These are phyloP conservation scores for Dioszegia aurantiaca DNA, from an alignment of 768 basidiomycete genomes.

Conservation along the genomic window DNA sequence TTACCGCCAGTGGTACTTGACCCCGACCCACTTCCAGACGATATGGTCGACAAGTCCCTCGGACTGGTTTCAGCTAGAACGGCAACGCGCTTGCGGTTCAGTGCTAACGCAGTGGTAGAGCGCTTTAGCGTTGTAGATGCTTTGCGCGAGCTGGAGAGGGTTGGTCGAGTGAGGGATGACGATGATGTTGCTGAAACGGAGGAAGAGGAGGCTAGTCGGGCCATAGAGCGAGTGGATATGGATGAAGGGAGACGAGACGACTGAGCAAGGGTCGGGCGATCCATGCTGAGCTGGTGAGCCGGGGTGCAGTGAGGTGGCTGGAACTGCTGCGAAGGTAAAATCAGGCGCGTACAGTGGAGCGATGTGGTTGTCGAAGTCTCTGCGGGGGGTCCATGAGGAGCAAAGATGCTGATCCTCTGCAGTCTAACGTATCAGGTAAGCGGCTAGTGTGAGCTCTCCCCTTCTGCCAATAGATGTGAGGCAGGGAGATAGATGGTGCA, in stretches of 20 bases:
- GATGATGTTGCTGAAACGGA: neutral
- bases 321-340: conserved; percentile 3
- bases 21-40: neutral
- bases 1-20: neutral
- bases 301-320: neutral
- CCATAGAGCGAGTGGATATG: conserved; percentile 21
- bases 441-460: no score
- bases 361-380: no score
- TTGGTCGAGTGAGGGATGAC: conserved; percentile 10
- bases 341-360: conserved; percentile 18
- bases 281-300: no score
- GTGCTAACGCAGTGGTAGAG: neutral
- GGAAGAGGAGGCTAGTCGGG: conserved; percentile 11
- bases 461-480: no score
- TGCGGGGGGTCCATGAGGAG: no score
- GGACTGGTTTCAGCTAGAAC: neutral
- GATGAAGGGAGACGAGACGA: conserved; percentile 13
- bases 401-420: no score
- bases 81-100: neutral
- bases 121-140: neutral
- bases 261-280: conserved; percentile 4
- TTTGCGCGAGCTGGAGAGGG: conserved; percentile 11
- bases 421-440: no score
- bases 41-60: neutral
- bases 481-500: no score